Base-by-base conservation (phyloP, 2,329 filamentous ascomycete genomes). In the Talaromyces funiculosus region DNA sequence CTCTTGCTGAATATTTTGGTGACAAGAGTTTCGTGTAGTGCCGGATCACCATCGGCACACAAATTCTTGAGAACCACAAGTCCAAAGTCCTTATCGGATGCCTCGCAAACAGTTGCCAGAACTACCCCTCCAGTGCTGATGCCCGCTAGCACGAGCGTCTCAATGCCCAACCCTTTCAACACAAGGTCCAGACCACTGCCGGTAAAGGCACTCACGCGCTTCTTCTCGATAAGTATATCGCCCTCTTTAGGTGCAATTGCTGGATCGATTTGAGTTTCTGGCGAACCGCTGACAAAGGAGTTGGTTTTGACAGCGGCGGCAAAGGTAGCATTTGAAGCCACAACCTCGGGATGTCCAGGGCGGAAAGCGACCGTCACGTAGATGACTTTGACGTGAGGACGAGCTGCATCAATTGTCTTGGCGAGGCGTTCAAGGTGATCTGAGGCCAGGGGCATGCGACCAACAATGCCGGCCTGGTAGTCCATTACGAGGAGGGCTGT, bases 401-500 rank as follows among this genome's bases (percentile, higher is more conserved):
- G 47, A 1, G 47, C 57, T 4, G 57, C 10, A 22, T 53, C 40
- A 22, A 59, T 53, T 12, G 55, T 66, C 65, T 53, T 69, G 72
- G 58, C 45, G 14, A 33, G 31, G 31, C 31, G 31, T 3, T 33
- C 4, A 12, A 33, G 31, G 12, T 33, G 31, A 12, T 33, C 31
- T 9, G 8, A 10, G 8, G 31, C 8, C 31, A 33, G 12, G 8
- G 31, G 31, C 31, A 33, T 3, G 31, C 31, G 31, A 33, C 8
- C 9, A 12, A 33, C 12, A 3, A 33, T 33, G 31, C 31, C 31
- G 31, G 31, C 31, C 31, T 33, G 31, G 31, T 33, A 33, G 31
- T 33, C 31, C 31, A 33, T 33, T 12, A 33, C 31, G 31, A 33
- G 31, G 7, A 33, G 8, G 31, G 31, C 31, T 33, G 31, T 33